Conservation (phyloP, 768 basidiomycete species). For the Terana coerulea region DNA sequence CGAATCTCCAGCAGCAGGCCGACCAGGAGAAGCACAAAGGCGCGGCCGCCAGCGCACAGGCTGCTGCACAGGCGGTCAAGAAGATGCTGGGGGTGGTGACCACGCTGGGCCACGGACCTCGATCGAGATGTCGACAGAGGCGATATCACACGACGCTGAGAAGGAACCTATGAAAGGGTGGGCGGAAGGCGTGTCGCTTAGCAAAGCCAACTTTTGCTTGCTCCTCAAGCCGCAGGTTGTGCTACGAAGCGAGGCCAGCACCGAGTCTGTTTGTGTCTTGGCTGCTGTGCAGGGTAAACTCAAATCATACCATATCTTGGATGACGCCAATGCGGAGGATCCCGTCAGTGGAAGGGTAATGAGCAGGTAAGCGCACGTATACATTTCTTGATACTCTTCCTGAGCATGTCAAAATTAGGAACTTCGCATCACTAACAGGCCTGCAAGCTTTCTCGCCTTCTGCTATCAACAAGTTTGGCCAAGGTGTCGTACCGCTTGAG, state of each 20-base stretch:
- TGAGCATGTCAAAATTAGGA: constrained; percentile 41
- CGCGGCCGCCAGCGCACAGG: constrained; percentile 48
- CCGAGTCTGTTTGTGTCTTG: constrained; percentile 60
- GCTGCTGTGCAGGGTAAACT: constrained; percentile 80
- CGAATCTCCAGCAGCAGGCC: constrained; percentile 21
- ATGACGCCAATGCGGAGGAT: constrained; percentile 73
- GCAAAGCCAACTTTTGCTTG: constrained; percentile 77
- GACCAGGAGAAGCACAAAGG: constrained; percentile 23
- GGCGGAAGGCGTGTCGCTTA: constrained; percentile 64
- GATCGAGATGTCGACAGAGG: constrained; percentile 32
- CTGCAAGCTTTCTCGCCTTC: constrained; percentile 87
- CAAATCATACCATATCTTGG: constrained; percentile 78
- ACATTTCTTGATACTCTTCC: neutral
- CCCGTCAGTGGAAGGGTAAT: constrained; percentile 82
- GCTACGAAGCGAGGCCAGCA: constrained; percentile 53
- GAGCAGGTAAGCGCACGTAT: constrained; percentile 55
- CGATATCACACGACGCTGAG: constrained; percentile 30
- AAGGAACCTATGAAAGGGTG: constrained; percentile 67
- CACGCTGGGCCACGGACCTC: constrained; percentile 38
- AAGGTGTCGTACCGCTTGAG: constrained; percentile 79
- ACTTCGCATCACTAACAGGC: constrained; percentile 71
- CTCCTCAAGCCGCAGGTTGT: constrained; percentile 90
- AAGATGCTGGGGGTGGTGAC: constrained; percentile 57
- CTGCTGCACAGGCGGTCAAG: constrained; percentile 63
- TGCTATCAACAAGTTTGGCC: constrained; percentile 33